A percentile compares a stretch with the other conserved stretches of the same genome.
Conservation (phyloP, 2,329 filamentous ascomycete species). For the Colletotrichum caudatum region DNA sequence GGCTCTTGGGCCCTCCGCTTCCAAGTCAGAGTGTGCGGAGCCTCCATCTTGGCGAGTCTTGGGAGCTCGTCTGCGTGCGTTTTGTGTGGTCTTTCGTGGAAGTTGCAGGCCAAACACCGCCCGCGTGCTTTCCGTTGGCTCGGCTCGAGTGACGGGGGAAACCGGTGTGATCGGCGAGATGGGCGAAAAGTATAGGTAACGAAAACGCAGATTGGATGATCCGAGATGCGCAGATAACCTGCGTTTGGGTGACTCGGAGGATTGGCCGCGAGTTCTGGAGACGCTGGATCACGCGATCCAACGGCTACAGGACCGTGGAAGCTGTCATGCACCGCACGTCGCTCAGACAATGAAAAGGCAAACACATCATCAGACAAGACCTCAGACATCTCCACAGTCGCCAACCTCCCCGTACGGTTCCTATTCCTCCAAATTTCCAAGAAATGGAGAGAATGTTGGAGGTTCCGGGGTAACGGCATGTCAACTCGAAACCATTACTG, state of each 20-base stretch:
- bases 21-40: conserved; percentile 30
- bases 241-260: not conserved
- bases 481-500: not conserved
- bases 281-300: not conserved
- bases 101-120: not conserved
- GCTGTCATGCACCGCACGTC: not conserved
- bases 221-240: not conserved
- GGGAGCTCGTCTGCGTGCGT: not conserved
- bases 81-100: not conserved
- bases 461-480: not conserved
- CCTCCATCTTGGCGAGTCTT: conserved; percentile 24
- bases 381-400: not conserved
- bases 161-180: conserved; percentile 22
- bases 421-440: not conserved
- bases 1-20: conserved; percentile 33
- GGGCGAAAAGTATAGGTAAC: not conserved
- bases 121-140: not conserved
- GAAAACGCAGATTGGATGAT: not conserved
- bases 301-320: not conserved
- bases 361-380: not conserved
- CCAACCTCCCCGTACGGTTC: not conserved
- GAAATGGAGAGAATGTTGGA: not conserved
- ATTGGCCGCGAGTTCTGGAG: not conserved
- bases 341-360: not conserved
- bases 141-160: not conserved